Percentiles rank a stretch among this genome's conserved stretches.
Conservation (phyloP, 306 rosid species). For the Cicer chorassanicum region DNA sequence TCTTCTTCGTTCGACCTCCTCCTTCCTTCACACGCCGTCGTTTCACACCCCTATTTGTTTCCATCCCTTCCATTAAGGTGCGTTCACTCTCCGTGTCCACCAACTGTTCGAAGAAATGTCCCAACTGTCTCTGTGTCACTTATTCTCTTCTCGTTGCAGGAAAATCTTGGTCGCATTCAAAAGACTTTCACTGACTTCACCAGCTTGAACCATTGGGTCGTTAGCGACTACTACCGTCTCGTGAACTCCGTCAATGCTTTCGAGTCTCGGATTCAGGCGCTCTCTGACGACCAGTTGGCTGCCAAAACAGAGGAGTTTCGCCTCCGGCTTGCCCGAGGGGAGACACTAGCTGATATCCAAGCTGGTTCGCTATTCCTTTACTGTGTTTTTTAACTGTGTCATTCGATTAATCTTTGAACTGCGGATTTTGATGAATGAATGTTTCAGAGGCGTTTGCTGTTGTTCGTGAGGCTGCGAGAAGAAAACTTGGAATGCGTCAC, state of each 20-base stretch:
- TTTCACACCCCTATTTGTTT: constrained; percentile 33
- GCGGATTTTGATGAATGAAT: constrained; percentile 21
- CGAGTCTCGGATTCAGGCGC: constrained; percentile 62
- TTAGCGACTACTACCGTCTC: constrained; percentile 77
- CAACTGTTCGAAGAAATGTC: constrained; percentile 44
- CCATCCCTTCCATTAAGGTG: constrained; percentile 60
- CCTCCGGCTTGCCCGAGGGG: constrained; percentile 65
- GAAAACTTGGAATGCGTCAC: constrained; percentile 98
- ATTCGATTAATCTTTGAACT: background rate
- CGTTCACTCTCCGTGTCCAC: constrained; percentile 6
- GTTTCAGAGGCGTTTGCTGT: constrained; percentile 91
- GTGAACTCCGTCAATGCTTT: constrained; percentile 76
- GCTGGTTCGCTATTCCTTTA: constrained; percentile 59
- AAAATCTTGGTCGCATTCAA: constrained; percentile 56
- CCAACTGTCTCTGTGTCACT: background rate
- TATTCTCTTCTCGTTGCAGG: constrained; percentile 55
- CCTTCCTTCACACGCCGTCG: constrained; percentile 48
- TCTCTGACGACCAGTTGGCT: constrained; percentile 78
- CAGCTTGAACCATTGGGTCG: constrained; percentile 86
- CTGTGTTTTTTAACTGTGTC: background rate
- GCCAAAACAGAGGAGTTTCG: constrained; percentile 82
- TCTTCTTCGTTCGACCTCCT: constrained; percentile 37
- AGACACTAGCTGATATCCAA: constrained; percentile 85
- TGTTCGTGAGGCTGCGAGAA: constrained; percentile 93
- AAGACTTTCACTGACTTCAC: constrained; percentile 67